Base-by-base conservation (phyloP, 495 filamentous ascomycete genomes). In the Lophium mytilinum region DNA sequence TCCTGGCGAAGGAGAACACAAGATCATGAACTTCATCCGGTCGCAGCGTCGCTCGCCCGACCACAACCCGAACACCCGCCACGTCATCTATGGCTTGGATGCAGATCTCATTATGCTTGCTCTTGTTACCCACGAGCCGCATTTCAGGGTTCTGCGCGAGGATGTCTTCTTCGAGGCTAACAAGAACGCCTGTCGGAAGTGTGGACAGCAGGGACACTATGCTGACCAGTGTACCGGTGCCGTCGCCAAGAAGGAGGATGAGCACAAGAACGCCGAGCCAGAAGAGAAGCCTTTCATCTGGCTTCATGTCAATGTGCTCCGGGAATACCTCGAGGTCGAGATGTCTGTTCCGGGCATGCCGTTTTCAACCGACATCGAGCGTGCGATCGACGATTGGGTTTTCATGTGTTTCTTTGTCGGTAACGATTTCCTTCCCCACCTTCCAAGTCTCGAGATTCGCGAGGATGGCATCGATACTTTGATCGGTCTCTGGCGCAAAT, bases 351-450 rank as follows among this genome's bases (percentile, higher is more conserved):
- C 88, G 41, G 77, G 80, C 35, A 88, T 89, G 50, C 83, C 84
- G 45, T 89, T 90, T 60, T 83, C 82, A 62, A 89, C 88, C 66
- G 89, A 99, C 69, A 76, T 96, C 33, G 93, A 99, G 68, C 81
- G 93, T 62, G 93, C 94, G n/a, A 77, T 99, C 53, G 93, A 99
- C 75, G 93, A 99, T 71, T 97, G 94, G 93, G 89, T 99, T 14
- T 99, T 99, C 72, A 96, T 99, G 92, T 99, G 93, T 76, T 99
- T 95, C 73, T 99, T 99, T 69, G 93, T 99, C 56, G 93, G 93
- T 62, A 99, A 99, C 69, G 94, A 99, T 76, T 99, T 99, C 74
- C 76, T 99, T 62, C 93, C 93, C 45, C 93, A 99, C 76, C 74
- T 99, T 55, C 93, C 93, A 19, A 94, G 90, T 68, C 78, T 99